These are phyloP conservation scores for Styphnolobium japonicum DNA, from an alignment of 306 rosid species.

Conservation along the genomic window DNA sequence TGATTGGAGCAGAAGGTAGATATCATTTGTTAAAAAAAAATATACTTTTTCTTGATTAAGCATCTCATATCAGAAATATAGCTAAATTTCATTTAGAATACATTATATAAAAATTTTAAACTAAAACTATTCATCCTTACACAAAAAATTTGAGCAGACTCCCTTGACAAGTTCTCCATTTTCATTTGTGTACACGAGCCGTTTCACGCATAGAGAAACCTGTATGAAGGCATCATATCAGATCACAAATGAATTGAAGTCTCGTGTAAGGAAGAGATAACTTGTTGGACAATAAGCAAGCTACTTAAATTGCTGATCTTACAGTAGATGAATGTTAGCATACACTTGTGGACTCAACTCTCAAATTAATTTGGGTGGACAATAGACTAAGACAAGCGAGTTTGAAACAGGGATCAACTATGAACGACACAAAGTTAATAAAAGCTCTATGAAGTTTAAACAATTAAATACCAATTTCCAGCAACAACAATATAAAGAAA, in stretches of 20 bases:
- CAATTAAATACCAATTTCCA: background rate
- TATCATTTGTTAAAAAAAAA: background rate
- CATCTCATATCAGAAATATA: background rate
- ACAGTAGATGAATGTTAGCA: background rate
- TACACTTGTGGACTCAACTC: background rate
- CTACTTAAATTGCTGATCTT: background rate
- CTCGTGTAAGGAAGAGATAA: background rate
- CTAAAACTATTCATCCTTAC: conserved; percentile 49
- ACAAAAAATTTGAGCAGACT: conserved; percentile 94
- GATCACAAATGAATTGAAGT: conserved; percentile 8
- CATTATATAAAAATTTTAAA: background rate
- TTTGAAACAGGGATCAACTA: background rate
- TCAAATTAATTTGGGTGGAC: background rate
- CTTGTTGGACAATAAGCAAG: background rate
- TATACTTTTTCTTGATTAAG: background rate
- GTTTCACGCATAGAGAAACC: conserved; percentile 91
- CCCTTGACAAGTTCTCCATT: conserved; percentile 88
- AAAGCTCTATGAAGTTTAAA: background rate
- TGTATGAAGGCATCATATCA: conserved; percentile 33
- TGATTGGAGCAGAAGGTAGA: background rate
- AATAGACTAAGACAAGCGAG: background rate
- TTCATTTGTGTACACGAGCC: conserved; percentile 85
- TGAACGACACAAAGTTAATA: background rate
- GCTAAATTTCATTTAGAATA: background rate
- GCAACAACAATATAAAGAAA: background rate